These are phyloP conservation scores for Polyplosphaeria fusca DNA, from an alignment of 495 filamentous ascomycete species.

Conservation along the genomic window DNA sequence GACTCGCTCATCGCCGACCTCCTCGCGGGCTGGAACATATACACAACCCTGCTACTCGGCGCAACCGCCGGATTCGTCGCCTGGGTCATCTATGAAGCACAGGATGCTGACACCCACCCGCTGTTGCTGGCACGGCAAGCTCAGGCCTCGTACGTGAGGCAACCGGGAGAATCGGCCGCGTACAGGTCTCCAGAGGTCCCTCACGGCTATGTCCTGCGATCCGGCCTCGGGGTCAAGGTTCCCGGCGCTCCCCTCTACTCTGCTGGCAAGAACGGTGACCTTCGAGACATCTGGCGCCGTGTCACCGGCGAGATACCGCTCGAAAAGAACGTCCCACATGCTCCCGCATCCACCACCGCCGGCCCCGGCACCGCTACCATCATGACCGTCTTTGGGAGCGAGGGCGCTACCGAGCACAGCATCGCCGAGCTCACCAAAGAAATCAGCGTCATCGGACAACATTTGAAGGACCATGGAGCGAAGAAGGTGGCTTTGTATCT, in stretches of 20 bases:
- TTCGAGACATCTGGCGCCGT: constrained; percentile 87
- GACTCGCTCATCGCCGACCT: constrained; percentile 66
- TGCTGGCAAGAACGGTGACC: constrained; percentile 77
- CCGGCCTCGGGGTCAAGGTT: constrained; percentile 82
- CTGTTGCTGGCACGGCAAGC: constrained; percentile 84
- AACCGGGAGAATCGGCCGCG: constrained; percentile 76
- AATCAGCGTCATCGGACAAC: constrained; percentile 80
- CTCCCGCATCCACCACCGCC: constrained; percentile 34
- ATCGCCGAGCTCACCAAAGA: constrained; percentile 73
- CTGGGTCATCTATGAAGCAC: constrained; percentile 58
- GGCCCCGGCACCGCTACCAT: constrained; percentile 74
- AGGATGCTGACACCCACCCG: constrained; percentile 86
- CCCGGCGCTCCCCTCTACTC: constrained; percentile 78
- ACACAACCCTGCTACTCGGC: constrained; percentile 62
- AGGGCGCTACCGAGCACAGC: constrained; percentile 66
- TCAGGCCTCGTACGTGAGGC: constrained; percentile 69
- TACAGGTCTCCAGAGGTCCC: constrained; percentile 80
- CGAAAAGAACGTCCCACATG: constrained; percentile 37
- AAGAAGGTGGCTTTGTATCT: constrained; percentile 85
- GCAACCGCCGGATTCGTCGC: constrained; percentile 59
- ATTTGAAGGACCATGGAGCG: constrained; percentile 64
- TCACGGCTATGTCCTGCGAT: constrained; percentile 68
- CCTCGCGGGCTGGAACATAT: constrained; percentile 74
- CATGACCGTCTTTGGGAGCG: constrained; percentile 73
- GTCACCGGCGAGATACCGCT: constrained; percentile 60